Conservation (phyloP, 371 early-diverging fungal genomes). For the Syncephalis plumigaleata region DNA sequence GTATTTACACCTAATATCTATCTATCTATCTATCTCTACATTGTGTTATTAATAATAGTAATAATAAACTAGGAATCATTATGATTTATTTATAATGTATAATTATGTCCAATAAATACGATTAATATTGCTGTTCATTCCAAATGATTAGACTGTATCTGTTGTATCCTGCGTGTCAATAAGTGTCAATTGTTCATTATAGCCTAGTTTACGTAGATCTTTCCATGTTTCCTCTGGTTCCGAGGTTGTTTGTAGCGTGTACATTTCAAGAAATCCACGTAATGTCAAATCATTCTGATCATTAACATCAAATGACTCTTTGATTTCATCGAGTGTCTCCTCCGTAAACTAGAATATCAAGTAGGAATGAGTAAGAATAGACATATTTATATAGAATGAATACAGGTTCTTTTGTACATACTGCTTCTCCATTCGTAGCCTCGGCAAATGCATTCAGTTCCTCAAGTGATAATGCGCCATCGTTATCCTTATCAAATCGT, state of each 20-base stretch:
- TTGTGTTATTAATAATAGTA: too few species aligned
- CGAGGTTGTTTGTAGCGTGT: constrained; percentile 42
- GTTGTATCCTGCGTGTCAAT: constrained; percentile 1
- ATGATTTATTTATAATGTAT: too few species aligned
- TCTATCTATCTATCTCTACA: too few species aligned
- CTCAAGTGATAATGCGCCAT: constrained; percentile 30
- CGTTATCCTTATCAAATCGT: constrained; percentile 41
- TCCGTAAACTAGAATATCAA: constrained; percentile 35
- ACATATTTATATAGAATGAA: not conserved
- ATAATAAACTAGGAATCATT: too few species aligned
- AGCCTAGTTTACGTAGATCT: constrained; percentile 44
- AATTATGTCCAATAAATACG: too few species aligned
- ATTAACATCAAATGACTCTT: constrained; percentile 33
- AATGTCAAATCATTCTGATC: constrained; percentile 28
- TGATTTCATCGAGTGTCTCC: constrained; percentile 37
- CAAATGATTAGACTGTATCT: too few species aligned
- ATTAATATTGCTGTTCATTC: too few species aligned
- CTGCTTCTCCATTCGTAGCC: constrained; percentile 50
- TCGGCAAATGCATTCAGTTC: constrained; percentile 53
- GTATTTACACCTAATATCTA: too few species aligned
- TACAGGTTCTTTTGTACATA: constrained; percentile 11
- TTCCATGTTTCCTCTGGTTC: constrained; percentile 58
- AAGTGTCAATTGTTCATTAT: constrained; percentile 20
- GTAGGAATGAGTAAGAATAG: not conserved
- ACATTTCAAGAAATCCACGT: constrained; percentile 54